phyloP scores from a whole-genome alignment of 2,329 filamentous ascomycete genomes.

The Madurella mycetomatis region DNA sequence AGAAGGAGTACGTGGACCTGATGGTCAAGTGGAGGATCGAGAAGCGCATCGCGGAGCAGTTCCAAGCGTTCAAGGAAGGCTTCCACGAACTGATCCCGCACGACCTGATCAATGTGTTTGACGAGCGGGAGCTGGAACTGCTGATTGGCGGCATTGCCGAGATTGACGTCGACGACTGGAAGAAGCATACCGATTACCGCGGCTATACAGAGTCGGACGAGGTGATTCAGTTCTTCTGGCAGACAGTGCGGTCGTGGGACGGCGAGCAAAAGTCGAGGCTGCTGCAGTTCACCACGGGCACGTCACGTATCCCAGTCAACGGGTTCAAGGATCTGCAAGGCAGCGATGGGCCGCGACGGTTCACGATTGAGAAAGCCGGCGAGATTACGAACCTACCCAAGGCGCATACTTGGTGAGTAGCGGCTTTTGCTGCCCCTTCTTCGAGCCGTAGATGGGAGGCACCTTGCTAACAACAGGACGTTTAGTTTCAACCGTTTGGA shows the following conservation, averaged over 20 bases:
- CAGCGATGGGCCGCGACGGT: constrained; percentile 88
- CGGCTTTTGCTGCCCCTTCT: constrained; percentile 22
- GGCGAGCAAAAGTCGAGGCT: constrained; percentile 96
- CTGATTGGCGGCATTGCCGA: constrained; percentile 99
- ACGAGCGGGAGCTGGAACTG: constrained; percentile 93
- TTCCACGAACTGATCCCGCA: constrained; percentile 97
- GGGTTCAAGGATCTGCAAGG: constrained; percentile 99
- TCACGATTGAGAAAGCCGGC: constrained; percentile 97
- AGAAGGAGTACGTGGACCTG: constrained; percentile 96
- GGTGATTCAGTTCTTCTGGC: constrained; percentile 98
- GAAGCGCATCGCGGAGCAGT: constrained; percentile 96
- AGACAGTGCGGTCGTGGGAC: constrained; percentile 94
- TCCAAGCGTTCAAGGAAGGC: constrained; percentile 93
- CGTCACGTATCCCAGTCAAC: constrained; percentile 96
- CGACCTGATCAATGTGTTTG: constrained; percentile 96
- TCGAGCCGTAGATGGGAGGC: neutral
- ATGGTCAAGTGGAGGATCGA: constrained; percentile 99
- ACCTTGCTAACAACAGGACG: constrained; percentile 25
- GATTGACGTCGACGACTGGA: constrained; percentile 99
- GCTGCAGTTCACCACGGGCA: constrained; percentile 95
- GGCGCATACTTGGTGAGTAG: constrained; percentile 87
- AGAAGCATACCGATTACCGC: constrained; percentile 99
- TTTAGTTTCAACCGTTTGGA: constrained; percentile 93
- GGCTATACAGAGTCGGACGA: constrained; percentile 97
- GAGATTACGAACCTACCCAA: constrained; percentile 89